A percentile compares a stretch with the other conserved stretches of the same genome.
Conservation (phyloP, 305 asterid species). For the Striga hermonthica region DNA sequence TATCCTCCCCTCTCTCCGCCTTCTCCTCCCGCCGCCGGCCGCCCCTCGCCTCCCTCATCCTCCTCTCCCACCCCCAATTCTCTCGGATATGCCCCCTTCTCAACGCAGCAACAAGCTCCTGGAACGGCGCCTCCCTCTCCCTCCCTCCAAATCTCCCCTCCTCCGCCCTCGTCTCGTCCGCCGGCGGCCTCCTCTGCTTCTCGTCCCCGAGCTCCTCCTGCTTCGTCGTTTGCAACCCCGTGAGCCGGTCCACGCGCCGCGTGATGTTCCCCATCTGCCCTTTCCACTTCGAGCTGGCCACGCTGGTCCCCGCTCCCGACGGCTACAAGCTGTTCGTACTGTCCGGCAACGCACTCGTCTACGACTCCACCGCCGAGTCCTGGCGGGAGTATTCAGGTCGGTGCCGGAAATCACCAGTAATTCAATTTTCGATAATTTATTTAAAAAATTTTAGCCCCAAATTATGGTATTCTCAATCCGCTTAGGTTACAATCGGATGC, state of each 20-base stretch:
- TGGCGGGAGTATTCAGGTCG: slow-evolving; percentile 43
- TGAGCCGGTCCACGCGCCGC: slow-evolving; percentile 37
- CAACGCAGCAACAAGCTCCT: no score
- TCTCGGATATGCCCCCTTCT: no score
- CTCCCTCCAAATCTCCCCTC: slow-evolving; percentile 37
- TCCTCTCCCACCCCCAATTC: no score
- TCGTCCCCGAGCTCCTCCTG: slow-evolving; percentile 38
- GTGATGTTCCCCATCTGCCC: slow-evolving; percentile 50
- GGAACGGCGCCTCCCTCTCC: slow-evolving; percentile 22
- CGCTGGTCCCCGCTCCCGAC: slow-evolving; percentile 32
- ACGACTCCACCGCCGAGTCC: slow-evolving; percentile 35
- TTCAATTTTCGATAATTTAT: no score
- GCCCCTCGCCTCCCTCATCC: no score
- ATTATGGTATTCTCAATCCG: no score
- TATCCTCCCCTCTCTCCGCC: no score
- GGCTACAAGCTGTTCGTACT: slow-evolving; percentile 46
- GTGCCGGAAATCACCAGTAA: no score
- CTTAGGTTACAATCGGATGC: slow-evolving; percentile 18
- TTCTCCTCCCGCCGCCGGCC: no score
- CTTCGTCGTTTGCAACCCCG: slow-evolving; percentile 47
- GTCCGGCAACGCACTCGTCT: slow-evolving; percentile 38
- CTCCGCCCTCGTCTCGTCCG: slow-evolving; percentile 41
- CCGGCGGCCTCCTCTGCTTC: slow-evolving; percentile 60
- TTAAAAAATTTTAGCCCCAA: no score
- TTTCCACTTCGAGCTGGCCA: slow-evolving; percentile 42